Percentiles rank a stretch among this genome's conserved stretches.
Conservation (phyloP, 805 yeast species). For the Candida orba region DNA sequence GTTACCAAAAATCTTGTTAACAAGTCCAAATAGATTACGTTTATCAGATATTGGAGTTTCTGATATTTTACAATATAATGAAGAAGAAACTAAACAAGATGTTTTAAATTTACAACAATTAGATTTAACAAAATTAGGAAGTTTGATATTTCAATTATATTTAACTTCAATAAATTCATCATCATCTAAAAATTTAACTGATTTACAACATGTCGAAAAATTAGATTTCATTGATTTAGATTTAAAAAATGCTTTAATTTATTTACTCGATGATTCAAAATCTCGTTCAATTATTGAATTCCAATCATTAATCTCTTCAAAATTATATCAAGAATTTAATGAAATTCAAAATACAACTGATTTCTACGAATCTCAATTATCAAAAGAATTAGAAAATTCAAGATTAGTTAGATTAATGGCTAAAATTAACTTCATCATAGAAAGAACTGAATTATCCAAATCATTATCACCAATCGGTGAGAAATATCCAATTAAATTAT, state of each 20-base stretch:
- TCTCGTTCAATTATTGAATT: conserved; percentile 27
- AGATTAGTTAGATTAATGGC: conserved; percentile 75
- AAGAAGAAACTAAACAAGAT: conserved; percentile 13
- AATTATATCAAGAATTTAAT: conserved; percentile 40
- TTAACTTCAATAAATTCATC: conserved; percentile 38
- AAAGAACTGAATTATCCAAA: conserved; percentile 47
- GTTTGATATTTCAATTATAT: conserved; percentile 45
- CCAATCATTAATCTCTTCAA: conserved; percentile 34
- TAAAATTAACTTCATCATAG: conserved; percentile 72
- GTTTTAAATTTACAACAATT: conserved; percentile 34
- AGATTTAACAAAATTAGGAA: conserved; percentile 58
- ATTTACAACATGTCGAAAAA: conserved; percentile 18
- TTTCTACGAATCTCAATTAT: conserved; percentile 51
- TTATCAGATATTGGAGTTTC: conserved; percentile 63
- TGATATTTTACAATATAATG: conserved; percentile 51
- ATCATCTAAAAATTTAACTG: conserved; percentile 3
- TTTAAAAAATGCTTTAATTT: conserved; percentile 38
- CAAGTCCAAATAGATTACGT: conserved; percentile 65
- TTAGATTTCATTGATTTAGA: conserved; percentile 33
- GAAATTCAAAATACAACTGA: conserved; percentile 48
- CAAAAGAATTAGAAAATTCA: conserved; percentile 80
- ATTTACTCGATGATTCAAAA: conserved; percentile 25
- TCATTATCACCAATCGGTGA: conserved; percentile 74
- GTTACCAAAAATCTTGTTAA: conserved; percentile 63
- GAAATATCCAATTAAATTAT: conserved; percentile 63